A percentile compares a stretch with the other conserved stretches of the same genome.
Evolutionary conservation across 768 basidiomycete species (phyloP).

Genomic region (Trametes meyenii): DNA sequence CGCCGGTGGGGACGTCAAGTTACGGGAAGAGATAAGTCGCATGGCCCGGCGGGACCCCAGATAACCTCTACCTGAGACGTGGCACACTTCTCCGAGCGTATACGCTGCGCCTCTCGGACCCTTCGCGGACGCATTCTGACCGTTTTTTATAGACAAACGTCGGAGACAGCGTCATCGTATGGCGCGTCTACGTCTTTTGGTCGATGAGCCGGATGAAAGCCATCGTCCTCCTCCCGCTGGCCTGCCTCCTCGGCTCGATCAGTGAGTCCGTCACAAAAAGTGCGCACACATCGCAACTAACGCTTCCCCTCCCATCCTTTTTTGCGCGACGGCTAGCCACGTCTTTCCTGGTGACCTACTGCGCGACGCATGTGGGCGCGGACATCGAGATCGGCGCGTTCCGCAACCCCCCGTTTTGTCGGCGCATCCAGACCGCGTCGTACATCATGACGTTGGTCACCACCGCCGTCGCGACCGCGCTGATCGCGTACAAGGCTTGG

Average conservation of each 20-base stretch:
- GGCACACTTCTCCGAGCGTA: too few species aligned
- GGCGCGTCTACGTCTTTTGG: constrained; percentile 27
- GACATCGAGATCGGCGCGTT: constrained; percentile 24
- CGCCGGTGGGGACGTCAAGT: too few species aligned
- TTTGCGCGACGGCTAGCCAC: constrained; percentile 9
- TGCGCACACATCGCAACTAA: too few species aligned
- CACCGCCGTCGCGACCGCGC: constrained; percentile 23
- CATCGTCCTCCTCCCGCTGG: constrained; percentile 21
- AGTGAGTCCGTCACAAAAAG: constrained; percentile 18
- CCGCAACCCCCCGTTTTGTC: constrained; percentile 26
- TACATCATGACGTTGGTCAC: constrained; percentile 26
- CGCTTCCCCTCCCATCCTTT: too few species aligned
- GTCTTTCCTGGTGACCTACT: constrained; percentile 28
- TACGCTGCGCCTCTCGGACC: too few species aligned
- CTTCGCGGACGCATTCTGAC: too few species aligned
- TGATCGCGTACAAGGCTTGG: constrained; percentile 29
- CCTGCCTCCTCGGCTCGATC: constrained; percentile 23
- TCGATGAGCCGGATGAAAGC: constrained; percentile 16
- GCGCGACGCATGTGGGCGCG: constrained; percentile 22
- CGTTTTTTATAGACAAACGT: constrained; percentile 21
- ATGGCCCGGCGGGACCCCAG: too few species aligned
- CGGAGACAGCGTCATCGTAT: constrained; percentile 31
- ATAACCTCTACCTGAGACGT: too few species aligned
- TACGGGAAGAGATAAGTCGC: too few species aligned
- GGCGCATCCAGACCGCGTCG: constrained; percentile 26